These are phyloP conservation scores for Colletotrichum melonis DNA, from an alignment of 2,329 filamentous ascomycete species.

Conservation along the genomic window DNA sequence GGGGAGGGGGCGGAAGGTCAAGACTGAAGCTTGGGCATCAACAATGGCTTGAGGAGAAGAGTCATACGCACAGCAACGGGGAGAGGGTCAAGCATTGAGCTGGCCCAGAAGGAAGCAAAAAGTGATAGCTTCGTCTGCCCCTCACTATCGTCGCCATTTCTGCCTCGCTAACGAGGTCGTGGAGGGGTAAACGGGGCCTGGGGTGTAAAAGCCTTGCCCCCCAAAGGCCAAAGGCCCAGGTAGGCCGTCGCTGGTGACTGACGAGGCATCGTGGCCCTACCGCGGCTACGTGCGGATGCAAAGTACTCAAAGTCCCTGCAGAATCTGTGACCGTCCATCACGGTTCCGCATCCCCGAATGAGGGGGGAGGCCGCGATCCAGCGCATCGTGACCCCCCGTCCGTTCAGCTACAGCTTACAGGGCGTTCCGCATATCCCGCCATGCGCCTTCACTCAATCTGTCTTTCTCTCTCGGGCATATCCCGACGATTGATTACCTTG, in stretches of 20 bases:
- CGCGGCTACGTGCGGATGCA: background rate
- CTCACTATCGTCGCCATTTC: background rate
- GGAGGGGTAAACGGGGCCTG: slow-evolving; percentile 9
- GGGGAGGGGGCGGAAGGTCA: background rate
- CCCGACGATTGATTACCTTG: background rate
- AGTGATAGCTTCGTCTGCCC: background rate
- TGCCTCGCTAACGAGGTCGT: background rate
- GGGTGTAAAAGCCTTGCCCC: background rate
- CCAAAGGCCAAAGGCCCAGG: background rate
- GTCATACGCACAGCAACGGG: background rate
- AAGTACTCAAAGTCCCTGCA: background rate
- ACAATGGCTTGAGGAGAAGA: background rate
- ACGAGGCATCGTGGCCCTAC: background rate
- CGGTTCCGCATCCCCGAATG: background rate
- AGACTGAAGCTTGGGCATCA: slow-evolving; percentile 22
- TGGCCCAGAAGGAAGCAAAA: background rate
- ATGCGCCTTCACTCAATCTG: background rate
- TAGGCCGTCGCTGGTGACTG: background rate
- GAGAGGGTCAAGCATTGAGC: background rate
- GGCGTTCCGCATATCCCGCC: background rate
- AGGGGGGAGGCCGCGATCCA: background rate
- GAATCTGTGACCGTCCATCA: background rate
- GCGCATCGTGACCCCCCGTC: background rate
- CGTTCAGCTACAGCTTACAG: background rate
- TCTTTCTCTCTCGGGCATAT: slow-evolving; percentile 1